Conservation (phyloP, 441 rosid genomes). For the California macrophylla region DNA sequence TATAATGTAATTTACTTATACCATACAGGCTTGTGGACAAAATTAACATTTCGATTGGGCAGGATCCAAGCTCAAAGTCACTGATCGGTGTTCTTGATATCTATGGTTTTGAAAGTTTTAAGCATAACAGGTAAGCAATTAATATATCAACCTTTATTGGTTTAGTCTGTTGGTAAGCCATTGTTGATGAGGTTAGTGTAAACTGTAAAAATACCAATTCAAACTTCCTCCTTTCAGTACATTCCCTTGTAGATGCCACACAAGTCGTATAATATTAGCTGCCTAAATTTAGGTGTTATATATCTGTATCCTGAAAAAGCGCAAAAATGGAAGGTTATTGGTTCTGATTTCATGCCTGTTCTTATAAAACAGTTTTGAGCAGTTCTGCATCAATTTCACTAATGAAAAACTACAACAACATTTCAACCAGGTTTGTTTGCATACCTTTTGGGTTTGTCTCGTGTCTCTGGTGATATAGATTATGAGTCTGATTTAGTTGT, state of each 20-base stretch:
- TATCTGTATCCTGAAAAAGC: background rate
- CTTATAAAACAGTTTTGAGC: conserved; percentile 61
- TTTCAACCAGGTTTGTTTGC: conserved; percentile 73
- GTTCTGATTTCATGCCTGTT: conserved; percentile 14
- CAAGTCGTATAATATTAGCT: background rate
- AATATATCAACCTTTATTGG: background rate
- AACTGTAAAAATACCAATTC: background rate
- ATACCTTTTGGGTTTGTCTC: background rate
- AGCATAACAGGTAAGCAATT: conserved; percentile 65
- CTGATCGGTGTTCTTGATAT: conserved; percentile 97
- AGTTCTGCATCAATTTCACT: conserved; percentile 97
- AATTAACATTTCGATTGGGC: conserved; percentile 88
- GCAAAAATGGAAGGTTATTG: background rate
- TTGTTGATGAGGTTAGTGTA: background rate
- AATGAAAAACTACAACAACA: conserved; percentile 99
- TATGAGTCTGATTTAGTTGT: background rate
- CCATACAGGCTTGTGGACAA: conserved; percentile 84
- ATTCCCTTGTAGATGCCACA: background rate
- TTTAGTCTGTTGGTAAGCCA: background rate
- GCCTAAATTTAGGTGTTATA: background rate
- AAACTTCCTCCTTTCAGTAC: background rate
- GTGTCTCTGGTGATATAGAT: background rate
- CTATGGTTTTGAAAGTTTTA: conserved; percentile 97
- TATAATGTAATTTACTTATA: background rate
- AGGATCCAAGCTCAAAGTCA: conserved; percentile 87